phyloP scores from a whole-genome alignment of 331 rosid genomes.

The Acacia concinna region DNA sequence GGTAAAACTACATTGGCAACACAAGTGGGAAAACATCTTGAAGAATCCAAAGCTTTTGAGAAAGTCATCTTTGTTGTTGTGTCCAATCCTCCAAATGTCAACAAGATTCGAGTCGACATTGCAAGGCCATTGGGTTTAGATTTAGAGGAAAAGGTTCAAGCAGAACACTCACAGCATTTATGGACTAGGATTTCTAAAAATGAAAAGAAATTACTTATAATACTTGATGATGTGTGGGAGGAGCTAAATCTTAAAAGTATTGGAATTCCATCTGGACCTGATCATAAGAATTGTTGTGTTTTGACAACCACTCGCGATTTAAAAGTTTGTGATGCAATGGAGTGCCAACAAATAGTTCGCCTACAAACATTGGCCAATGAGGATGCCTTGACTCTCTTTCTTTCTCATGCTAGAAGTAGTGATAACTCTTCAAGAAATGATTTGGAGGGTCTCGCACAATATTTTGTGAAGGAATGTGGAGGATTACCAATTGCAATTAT shows the following conservation, averaged over 20 bases:
- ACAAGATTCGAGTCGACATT: not conserved
- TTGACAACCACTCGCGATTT: not conserved
- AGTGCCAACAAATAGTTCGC: not conserved
- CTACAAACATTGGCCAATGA: not conserved
- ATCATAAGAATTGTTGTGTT: not conserved
- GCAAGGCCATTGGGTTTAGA: not conserved
- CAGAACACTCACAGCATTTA: not conserved
- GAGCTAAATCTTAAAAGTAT: not conserved
- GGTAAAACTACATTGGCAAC: constrained; percentile 15
- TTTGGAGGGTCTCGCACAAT: not conserved
- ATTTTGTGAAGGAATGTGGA: constrained; percentile 24
- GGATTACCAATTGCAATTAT: constrained; percentile 29
- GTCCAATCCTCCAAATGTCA: not conserved
- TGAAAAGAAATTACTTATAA: not conserved
- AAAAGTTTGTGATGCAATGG: not conserved
- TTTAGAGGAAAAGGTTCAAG: not conserved
- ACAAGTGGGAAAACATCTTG: not conserved
- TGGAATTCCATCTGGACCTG: not conserved
- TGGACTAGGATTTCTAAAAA: not conserved
- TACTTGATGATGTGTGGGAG: not conserved
- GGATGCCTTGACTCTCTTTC: constrained; percentile 6
- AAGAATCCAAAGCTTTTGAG: not conserved
- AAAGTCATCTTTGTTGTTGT: not conserved
- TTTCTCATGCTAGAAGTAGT: not conserved
- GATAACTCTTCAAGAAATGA: not conserved